Percentiles rank a stretch among this genome's conserved stretches.
These are phyloP conservation scores for Neonectria hederae DNA, from an alignment of 2,329 filamentous ascomycete species.

Conservation along the genomic window DNA sequence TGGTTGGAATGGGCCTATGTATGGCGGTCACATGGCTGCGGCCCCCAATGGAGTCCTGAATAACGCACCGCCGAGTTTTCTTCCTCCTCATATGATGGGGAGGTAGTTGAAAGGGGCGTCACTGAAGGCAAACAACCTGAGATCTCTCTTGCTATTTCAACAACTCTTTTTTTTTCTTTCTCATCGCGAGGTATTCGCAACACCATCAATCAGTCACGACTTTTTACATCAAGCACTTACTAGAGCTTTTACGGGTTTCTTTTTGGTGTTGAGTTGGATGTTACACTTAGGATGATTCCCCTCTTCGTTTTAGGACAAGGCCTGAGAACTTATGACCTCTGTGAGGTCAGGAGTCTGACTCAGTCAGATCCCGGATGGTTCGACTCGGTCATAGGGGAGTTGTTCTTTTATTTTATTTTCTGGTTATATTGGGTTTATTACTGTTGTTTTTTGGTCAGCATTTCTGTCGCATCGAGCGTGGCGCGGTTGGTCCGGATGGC, in stretches of 20 bases:
- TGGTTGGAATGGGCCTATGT: slow-evolving; percentile 38
- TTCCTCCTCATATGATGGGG: slow-evolving; percentile 49
- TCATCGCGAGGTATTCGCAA: neutral
- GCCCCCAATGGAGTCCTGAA: slow-evolving; percentile 31
- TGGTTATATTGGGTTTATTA: slow-evolving; percentile 11
- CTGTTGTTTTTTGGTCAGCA: slow-evolving; percentile 2
- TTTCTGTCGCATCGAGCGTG: slow-evolving; percentile 26
- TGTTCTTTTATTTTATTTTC: neutral
- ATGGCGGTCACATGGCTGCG: slow-evolving; percentile 27
- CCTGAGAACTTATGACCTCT: slow-evolving; percentile 7
- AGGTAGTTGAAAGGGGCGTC: slow-evolving; percentile 30
- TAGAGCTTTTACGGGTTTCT: slow-evolving; percentile 15
- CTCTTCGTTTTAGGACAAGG: slow-evolving; percentile 8
- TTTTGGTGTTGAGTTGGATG: slow-evolving; percentile 16
- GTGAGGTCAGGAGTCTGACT: slow-evolving; percentile 6
- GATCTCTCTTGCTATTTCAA: neutral
- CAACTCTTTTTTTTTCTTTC: slow-evolving; percentile 2
- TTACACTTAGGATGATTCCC: slow-evolving; percentile 34
- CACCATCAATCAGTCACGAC: neutral
- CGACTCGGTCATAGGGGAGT: slow-evolving; percentile 17
- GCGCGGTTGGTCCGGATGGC: slow-evolving; percentile 19
- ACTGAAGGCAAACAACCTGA: neutral
- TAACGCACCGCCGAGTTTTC: slow-evolving; percentile 37
- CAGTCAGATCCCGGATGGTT: slow-evolving; percentile 18
- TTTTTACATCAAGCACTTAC: neutral